Evolutionary conservation across 2,329 filamentous ascomycete genomes (phyloP).

Genomic region (Calonectria pseudoreteaudii): DNA sequence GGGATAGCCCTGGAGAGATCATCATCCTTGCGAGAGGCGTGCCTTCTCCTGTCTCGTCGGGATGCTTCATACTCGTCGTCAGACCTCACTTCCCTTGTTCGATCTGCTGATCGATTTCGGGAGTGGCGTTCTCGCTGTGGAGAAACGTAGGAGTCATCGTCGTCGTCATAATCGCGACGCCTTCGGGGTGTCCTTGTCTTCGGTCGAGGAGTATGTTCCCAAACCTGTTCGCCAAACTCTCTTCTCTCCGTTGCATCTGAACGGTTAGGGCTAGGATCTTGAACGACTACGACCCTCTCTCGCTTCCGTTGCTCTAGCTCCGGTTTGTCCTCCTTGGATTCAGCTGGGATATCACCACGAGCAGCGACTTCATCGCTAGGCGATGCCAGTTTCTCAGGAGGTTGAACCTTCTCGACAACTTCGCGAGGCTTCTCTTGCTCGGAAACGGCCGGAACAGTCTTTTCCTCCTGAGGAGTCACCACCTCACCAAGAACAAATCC

Average conservation of each 20-base stretch:
- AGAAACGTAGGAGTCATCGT: slow-evolving; percentile 35
- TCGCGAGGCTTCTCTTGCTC: slow-evolving; percentile 13
- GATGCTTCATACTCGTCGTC: slow-evolving; percentile 23
- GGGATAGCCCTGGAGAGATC: background rate
- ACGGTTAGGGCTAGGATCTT: slow-evolving; percentile 38
- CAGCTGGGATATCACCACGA: slow-evolving; percentile 42
- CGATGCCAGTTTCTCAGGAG: slow-evolving; percentile 19
- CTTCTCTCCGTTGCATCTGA: slow-evolving; percentile 32
- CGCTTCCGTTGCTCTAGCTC: slow-evolving; percentile 56
- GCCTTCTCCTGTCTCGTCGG: slow-evolving; percentile 24
- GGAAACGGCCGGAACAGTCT: slow-evolving; percentile 33
- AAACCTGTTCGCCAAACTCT: slow-evolving; percentile 36
- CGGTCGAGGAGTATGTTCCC: slow-evolving; percentile 44
- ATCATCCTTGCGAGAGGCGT: slow-evolving; percentile 25
- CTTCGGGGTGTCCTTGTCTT: slow-evolving; percentile 49
- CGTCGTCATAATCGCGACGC: slow-evolving; percentile 45
- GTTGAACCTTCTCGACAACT: background rate
- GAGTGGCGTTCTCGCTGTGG: slow-evolving; percentile 34
- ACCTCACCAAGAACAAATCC: slow-evolving; percentile 63
- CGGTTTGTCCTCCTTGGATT: slow-evolving; percentile 46
- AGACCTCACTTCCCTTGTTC: slow-evolving; percentile 26
- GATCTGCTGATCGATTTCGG: slow-evolving; percentile 10
- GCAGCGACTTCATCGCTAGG: slow-evolving; percentile 34
- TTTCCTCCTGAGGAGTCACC: slow-evolving; percentile 53
- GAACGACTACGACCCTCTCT: slow-evolving; percentile 51